Evolutionary conservation across 2,329 filamentous ascomycete species (phyloP).

Genomic region (Xylariaceae sp.): DNA sequence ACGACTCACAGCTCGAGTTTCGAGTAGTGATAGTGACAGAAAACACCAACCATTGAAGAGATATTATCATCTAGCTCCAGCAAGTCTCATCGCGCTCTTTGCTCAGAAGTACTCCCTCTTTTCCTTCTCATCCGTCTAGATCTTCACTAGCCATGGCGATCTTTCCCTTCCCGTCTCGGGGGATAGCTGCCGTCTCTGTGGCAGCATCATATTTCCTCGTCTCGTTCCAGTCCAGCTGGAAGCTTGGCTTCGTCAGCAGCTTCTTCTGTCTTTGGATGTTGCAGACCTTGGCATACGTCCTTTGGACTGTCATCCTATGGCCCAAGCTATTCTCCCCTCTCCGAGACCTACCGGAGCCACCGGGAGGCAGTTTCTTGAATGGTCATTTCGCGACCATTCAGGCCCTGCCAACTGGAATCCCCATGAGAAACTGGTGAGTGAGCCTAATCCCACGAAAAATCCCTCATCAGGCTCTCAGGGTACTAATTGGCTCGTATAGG

Average conservation of each 20-base stretch:
- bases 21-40: too few relatives aligned
- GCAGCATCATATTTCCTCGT: conserved; percentile 32
- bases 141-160: conserved; percentile 19
- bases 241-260: conserved; percentile 28
- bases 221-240: conserved; percentile 28
- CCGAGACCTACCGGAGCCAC: conserved; percentile 42
- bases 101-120: neutral
- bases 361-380: conserved; percentile 40
- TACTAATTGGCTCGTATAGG: conserved; percentile 39
- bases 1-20: too few relatives aligned
- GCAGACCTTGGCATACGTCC: conserved; percentile 33
- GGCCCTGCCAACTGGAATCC: conserved; percentile 38
- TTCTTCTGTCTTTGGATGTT: conserved; percentile 36
- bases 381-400: conserved; percentile 44
- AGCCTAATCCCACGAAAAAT: neutral
- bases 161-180: conserved; percentile 28
- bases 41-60: neutral
- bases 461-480: neutral
- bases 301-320: conserved; percentile 45
- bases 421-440: conserved; percentile 45
- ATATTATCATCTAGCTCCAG: neutral
- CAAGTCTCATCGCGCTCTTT: neutral
- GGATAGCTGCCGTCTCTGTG: conserved; percentile 29
- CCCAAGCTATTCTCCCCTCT: conserved; percentile 48
- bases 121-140: neutral